These are phyloP conservation scores for Phytophthora nicotianae DNA, from an alignment of 352 stramenopile genomes.

Conservation along the genomic window DNA sequence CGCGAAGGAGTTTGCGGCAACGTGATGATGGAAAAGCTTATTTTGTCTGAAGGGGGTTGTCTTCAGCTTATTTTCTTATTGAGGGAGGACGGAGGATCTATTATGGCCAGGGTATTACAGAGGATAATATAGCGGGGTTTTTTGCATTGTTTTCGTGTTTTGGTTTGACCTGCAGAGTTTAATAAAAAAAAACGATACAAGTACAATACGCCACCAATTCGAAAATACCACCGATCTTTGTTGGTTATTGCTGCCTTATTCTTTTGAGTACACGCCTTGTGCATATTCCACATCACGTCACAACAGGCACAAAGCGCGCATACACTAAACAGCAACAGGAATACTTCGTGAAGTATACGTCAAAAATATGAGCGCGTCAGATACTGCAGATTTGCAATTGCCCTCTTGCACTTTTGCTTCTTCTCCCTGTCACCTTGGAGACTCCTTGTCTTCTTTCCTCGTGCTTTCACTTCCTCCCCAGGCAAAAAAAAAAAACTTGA, in stretches of 20 bases:
- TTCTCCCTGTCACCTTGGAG: constrained; percentile 3
- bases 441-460: constrained; percentile 3
- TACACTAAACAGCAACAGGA: constrained; percentile 17
- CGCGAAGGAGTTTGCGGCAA: constrained; percentile 74
- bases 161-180: background rate
- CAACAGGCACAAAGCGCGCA: constrained; percentile 12
- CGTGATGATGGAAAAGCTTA: constrained; percentile 32
- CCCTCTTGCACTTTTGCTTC: constrained; percentile 6
- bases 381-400: constrained; percentile 10
- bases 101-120: constrained; percentile 35
- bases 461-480: constrained; percentile 2
- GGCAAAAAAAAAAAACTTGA: constrained; percentile 16
- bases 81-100: constrained; percentile 28
- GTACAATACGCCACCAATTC: too few relatives aligned
- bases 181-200: too few relatives aligned
- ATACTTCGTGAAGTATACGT: constrained; percentile 6
- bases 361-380: constrained; percentile 25
- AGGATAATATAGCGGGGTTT: constrained; percentile 39
- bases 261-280: constrained; percentile 16
- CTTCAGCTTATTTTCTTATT: constrained; percentile 40
- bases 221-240: constrained; percentile 6
- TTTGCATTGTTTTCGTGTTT: constrained; percentile 8
- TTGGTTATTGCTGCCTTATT: constrained; percentile 14
- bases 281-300: constrained; percentile 16
- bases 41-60: constrained; percentile 13